phyloP scores from a whole-genome alignment of 139 green algal genomes.

The Micractinium conductrix region DNA sequence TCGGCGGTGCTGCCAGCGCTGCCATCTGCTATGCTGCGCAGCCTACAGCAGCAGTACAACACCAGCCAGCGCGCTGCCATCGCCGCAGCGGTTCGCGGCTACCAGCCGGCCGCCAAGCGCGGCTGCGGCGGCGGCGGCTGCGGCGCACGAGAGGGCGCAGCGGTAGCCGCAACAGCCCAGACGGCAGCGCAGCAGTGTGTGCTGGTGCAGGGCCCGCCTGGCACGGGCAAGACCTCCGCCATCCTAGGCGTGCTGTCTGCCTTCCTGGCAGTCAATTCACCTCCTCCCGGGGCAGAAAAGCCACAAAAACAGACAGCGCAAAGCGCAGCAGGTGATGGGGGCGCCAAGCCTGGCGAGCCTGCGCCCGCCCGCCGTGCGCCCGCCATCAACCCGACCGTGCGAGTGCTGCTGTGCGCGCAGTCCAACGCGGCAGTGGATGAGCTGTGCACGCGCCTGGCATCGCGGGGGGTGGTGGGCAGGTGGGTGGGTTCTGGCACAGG shows the following conservation, averaged over 20 bases:
- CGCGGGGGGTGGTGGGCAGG: constrained; percentile 60
- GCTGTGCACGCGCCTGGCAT: constrained; percentile 87
- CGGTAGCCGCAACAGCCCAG: not conserved
- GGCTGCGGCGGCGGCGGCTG: not conserved
- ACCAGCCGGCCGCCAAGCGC: not conserved
- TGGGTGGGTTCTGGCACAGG: not conserved
- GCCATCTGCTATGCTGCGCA: constrained; percentile 20
- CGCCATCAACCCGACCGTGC: constrained; percentile 44
- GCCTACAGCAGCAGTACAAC: constrained; percentile 61
- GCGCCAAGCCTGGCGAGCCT: not conserved
- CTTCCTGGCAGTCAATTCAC: not conserved
- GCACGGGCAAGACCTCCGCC: constrained; percentile 97
- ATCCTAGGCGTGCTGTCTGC: constrained; percentile 43
- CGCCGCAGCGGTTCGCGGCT: constrained; percentile 38
- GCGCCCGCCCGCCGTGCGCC: not conserved
- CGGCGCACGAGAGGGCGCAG: not conserved
- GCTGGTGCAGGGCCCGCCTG: constrained; percentile 87
- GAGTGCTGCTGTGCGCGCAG: constrained; percentile 93
- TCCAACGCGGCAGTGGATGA: constrained; percentile 96
- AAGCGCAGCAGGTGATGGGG: not conserved
- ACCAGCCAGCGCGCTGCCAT: constrained; percentile 68
- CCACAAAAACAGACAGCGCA: not conserved
- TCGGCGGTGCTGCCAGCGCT: constrained; percentile 29
- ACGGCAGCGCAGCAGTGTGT: constrained; percentile 47
- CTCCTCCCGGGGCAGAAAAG: not conserved